Percentiles rank a stretch among this genome's conserved stretches.
Evolutionary conservation across 2,329 filamentous ascomycete species (phyloP).

Genomic region (Akanthomyces muscarius): DNA sequence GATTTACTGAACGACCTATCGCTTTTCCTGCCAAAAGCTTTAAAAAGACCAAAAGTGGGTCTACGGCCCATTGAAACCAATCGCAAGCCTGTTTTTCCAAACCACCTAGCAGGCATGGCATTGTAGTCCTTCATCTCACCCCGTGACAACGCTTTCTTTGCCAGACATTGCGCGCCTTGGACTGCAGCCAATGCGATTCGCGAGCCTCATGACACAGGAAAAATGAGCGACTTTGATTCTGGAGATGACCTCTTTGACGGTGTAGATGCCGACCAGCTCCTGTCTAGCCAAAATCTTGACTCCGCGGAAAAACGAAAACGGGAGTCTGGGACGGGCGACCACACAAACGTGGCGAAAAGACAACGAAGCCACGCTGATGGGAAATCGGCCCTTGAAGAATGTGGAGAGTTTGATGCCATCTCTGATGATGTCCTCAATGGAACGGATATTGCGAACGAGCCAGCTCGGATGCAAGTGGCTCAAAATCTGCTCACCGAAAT

Average conservation of each 20-base stretch:
- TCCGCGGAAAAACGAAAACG: neutral
- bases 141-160: neutral
- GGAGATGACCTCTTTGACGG: constrained; percentile 27
- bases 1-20: too few relatives aligned
- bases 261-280: constrained; percentile 19
- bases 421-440: constrained; percentile 2
- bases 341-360: neutral
- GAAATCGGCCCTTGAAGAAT: neutral
- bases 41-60: too few relatives aligned
- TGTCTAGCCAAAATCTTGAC: neutral
- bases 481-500: constrained; percentile 32
- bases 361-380: neutral
- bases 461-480: constrained; percentile 19
- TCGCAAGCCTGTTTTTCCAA: too few relatives aligned
- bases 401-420: neutral
- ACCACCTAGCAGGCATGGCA: too few relatives aligned
- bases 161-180: neutral
- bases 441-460: neutral
- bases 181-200: neutral
- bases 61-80: too few relatives aligned
- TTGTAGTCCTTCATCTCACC: too few relatives aligned
- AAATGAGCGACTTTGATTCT: constrained; percentile 24
- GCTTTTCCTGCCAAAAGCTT: too few relatives aligned
- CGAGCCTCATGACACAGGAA: neutral
- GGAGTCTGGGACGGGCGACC: neutral